phyloP scores from a whole-genome alignment of 345 rosid species.

The Hypericum androsaemum region DNA sequence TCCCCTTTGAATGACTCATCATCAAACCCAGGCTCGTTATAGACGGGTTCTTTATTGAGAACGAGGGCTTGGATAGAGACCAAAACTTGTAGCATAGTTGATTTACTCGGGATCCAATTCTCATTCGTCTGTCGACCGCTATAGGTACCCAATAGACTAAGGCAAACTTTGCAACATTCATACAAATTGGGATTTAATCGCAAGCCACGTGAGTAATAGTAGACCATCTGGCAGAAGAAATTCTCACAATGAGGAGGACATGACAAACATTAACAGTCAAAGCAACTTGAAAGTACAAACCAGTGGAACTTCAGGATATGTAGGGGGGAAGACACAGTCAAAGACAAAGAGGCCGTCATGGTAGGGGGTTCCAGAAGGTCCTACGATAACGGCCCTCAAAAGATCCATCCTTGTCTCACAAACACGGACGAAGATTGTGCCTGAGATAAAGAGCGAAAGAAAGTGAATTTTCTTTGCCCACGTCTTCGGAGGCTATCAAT shows the following conservation, averaged over 20 bases:
- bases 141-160: constrained; percentile 61
- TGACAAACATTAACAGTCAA: neutral
- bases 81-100: constrained; percentile 60
- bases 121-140: constrained; percentile 29
- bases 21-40: constrained; percentile 46
- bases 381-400: constrained; percentile 44
- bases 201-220: constrained; percentile 60
- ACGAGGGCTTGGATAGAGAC: constrained; percentile 50
- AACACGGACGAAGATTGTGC: constrained; percentile 44
- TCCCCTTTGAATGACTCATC: constrained; percentile 24
- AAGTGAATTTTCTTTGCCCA: constrained; percentile 41
- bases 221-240: constrained; percentile 31
- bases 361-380: constrained; percentile 56
- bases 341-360: constrained; percentile 60
- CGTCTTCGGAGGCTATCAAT: constrained; percentile 25
- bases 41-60: constrained; percentile 41
- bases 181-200: constrained; percentile 50
- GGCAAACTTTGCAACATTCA: constrained; percentile 55
- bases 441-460: constrained; percentile 15
- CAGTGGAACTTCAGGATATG: constrained; percentile 37
- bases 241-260: constrained; percentile 7
- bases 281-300: constrained; percentile 18
- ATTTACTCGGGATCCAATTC: constrained; percentile 40
- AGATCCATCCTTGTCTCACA: constrained; percentile 49
- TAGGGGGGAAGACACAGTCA: constrained; percentile 45